phyloP scores from a whole-genome alignment of 2,329 filamentous ascomycete genomes.

The Claviceps sp. region DNA sequence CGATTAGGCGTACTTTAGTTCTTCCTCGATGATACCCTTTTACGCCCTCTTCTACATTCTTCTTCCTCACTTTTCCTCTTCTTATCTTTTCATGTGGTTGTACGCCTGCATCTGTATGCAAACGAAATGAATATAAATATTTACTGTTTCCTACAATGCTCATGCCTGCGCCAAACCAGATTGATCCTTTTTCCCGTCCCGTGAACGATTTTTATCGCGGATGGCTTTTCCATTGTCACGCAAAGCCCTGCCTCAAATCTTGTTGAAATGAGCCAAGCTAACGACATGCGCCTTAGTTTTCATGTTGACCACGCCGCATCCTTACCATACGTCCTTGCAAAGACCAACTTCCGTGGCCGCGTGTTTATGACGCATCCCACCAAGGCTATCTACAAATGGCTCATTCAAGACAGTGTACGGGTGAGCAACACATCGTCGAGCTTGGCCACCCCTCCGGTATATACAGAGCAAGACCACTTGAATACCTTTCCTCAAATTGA shows the following conservation, averaged over 20 bases:
- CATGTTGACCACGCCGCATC: constrained; percentile 98
- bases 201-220: background rate
- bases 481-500: constrained; percentile 91
- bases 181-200: background rate
- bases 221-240: background rate
- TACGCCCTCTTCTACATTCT: background rate
- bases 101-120: constrained; percentile 15
- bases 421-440: constrained; percentile 62
- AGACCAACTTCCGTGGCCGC: constrained; percentile 92
- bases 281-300: constrained; percentile 44
- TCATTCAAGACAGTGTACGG: constrained; percentile 91
- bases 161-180: constrained; percentile 7
- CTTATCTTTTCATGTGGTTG: constrained; percentile 5
- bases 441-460: constrained; percentile 60
- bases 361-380: constrained; percentile 99
- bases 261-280: background rate
- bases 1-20: constrained; percentile 1
- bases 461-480: constrained; percentile 89
- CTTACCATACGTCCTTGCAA: constrained; percentile 91
- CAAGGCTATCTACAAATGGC: constrained; percentile 99
- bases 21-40: background rate
- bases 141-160: constrained; percentile 13
- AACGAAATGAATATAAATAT: constrained; percentile 24
- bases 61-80: background rate
- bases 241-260: no score